phyloP scores from a whole-genome alignment of 768 basidiomycete species.

The Sarcodon sp. region DNA sequence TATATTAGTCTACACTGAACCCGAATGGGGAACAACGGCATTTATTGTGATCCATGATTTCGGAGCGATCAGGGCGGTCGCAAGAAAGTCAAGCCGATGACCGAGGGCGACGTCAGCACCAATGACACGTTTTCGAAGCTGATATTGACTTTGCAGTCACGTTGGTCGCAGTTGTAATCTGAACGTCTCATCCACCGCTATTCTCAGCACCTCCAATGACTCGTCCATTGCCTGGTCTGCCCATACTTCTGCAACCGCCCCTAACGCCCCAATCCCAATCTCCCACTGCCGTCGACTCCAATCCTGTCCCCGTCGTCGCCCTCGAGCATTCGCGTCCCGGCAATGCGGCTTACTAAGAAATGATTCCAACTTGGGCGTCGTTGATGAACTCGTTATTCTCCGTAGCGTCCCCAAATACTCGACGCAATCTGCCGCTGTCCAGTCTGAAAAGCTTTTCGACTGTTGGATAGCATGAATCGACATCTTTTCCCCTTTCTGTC shows the following conservation, averaged over 20 bases:
- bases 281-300: slow-evolving; percentile 66
- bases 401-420: slow-evolving; percentile 33
- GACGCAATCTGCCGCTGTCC: slow-evolving; percentile 44
- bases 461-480: slow-evolving; percentile 45
- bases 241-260: slow-evolving; percentile 36
- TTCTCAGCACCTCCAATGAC: slow-evolving; percentile 33
- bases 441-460: slow-evolving; percentile 28
- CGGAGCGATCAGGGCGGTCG: too few relatives aligned
- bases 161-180: slow-evolving; percentile 17
- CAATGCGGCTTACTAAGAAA: slow-evolving; percentile 27
- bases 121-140: too few relatives aligned
- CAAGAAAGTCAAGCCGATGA: too few relatives aligned
- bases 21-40: too few relatives aligned
- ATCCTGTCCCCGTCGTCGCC: slow-evolving; percentile 58
- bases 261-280: slow-evolving; percentile 32
- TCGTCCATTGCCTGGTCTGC: slow-evolving; percentile 36
- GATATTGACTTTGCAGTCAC: neutral
- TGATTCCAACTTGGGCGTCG: slow-evolving; percentile 6
- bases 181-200: slow-evolving; percentile 38
- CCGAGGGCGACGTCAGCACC: too few relatives aligned
- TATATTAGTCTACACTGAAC: too few relatives aligned
- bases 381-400: neutral
- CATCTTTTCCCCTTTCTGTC: slow-evolving; percentile 18
- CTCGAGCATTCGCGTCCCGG: slow-evolving; percentile 30
- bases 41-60: too few relatives aligned